Evolutionary conservation across 495 filamentous ascomycete genomes (phyloP).

Genomic region (Pyronema domesticum): DNA sequence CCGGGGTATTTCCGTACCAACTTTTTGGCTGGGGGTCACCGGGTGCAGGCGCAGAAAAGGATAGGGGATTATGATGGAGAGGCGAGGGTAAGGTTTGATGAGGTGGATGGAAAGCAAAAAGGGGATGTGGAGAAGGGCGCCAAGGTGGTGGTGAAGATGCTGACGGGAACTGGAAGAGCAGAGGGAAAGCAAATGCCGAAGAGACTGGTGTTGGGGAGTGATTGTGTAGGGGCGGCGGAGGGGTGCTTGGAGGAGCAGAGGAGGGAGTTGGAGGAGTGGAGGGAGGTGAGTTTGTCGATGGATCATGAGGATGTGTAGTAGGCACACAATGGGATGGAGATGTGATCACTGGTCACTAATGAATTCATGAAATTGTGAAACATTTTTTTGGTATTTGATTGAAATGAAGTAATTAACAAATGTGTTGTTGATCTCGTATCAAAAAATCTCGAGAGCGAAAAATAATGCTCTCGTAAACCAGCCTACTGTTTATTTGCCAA

Average conservation of each 20-base stretch:
- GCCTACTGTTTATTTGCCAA: too few relatives aligned
- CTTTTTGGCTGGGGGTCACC: slow-evolving; percentile 24
- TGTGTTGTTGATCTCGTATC: too few relatives aligned
- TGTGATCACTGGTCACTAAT: too few relatives aligned
- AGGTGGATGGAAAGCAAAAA: slow-evolving; percentile 23
- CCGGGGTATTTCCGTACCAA: slow-evolving; percentile 27
- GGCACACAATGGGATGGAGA: neutral
- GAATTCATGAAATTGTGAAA: too few relatives aligned
- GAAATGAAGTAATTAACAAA: too few relatives aligned
- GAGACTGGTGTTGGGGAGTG: slow-evolving; percentile 31
- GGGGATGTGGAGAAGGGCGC: slow-evolving; percentile 34
- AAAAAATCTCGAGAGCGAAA: too few relatives aligned
- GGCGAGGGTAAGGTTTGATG: too few relatives aligned
- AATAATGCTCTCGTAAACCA: too few relatives aligned
- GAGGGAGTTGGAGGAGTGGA: slow-evolving; percentile 28
- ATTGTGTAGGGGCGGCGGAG: slow-evolving; percentile 26
- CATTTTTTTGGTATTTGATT: too few relatives aligned
- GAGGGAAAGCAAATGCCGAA: slow-evolving; percentile 28
- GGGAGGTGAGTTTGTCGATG: slow-evolving; percentile 26
- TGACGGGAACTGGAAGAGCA: slow-evolving; percentile 28
- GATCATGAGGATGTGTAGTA: slow-evolving; percentile 24
- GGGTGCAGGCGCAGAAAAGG: slow-evolving; percentile 10
- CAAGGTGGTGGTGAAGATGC: slow-evolving; percentile 31
- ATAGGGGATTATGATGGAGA: slow-evolving; percentile 5
- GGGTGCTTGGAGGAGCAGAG: slow-evolving; percentile 25